These are phyloP conservation scores for Aspergillus aculeatus DNA, from an alignment of 2,329 filamentous ascomycete species.

Conservation along the genomic window DNA sequence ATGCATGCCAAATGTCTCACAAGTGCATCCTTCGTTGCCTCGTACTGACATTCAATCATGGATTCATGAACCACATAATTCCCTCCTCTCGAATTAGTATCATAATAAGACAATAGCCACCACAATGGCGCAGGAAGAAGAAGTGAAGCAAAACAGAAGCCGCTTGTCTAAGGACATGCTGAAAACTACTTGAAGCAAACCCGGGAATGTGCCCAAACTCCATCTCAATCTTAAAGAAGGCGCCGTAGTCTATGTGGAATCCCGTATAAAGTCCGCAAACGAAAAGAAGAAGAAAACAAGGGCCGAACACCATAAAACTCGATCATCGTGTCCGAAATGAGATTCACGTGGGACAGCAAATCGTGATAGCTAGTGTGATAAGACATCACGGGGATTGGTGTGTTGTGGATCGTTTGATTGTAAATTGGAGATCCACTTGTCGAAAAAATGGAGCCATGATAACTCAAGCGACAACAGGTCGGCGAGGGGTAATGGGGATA, in stretches of 20 bases:
- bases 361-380: background rate
- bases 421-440: background rate
- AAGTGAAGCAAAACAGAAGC: slow-evolving; percentile 10
- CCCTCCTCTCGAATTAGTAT: background rate
- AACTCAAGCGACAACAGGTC: slow-evolving; percentile 36
- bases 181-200: slow-evolving; percentile 8
- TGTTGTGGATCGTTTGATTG: background rate
- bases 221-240: slow-evolving; percentile 19
- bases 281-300: background rate
- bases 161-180: slow-evolving; percentile 17
- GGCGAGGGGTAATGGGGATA: slow-evolving; percentile 39
- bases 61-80: slow-evolving; percentile 4
- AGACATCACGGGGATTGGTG: background rate
- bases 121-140: background rate
- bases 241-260: slow-evolving; percentile 26
- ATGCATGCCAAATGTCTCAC: slow-evolving; percentile 9
- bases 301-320: background rate
- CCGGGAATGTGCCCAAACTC: slow-evolving; percentile 19
- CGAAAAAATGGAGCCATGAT: background rate
- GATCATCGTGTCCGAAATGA: background rate
- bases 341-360: background rate
- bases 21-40: slow-evolving; percentile 14
- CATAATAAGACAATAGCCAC: slow-evolving; percentile 7
- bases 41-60: slow-evolving; percentile 15
- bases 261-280: slow-evolving; percentile 1